Conservation (phyloP, 2,329 filamentous ascomycete species). For the Fusarium ambrosium region DNA sequence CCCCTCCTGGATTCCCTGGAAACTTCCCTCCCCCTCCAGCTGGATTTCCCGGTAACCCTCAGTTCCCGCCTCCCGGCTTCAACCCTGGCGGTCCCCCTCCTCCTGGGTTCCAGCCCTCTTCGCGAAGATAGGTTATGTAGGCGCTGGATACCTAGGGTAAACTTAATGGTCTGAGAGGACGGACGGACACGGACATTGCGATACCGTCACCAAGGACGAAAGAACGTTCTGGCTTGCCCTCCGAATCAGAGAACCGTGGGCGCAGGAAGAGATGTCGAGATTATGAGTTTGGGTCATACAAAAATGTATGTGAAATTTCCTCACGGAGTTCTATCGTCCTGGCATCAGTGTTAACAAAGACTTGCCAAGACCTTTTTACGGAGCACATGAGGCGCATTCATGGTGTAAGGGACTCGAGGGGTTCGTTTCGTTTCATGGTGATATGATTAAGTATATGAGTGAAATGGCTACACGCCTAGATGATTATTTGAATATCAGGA, state of each 20-base stretch:
- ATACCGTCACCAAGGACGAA: conserved; percentile 42
- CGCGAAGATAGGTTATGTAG: conserved; percentile 64
- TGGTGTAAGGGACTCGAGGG: conserved; percentile 23
- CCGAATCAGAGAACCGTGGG: conserved; percentile 32
- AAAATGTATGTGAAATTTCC: conserved; percentile 51
- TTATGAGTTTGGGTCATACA: conserved; percentile 46
- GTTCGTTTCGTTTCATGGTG: conserved; percentile 25
- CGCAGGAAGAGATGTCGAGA: conserved; percentile 36
- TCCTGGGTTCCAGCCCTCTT: conserved; percentile 83
- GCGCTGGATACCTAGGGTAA: conserved; percentile 40
- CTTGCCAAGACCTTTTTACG: conserved; percentile 37
- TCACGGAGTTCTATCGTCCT: conserved; percentile 38
- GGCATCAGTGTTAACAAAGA: conserved; percentile 45
- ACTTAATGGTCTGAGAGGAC: conserved; percentile 40
- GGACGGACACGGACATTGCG: conserved; percentile 30
- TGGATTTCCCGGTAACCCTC: conserved; percentile 60
- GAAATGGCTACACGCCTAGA: conserved; percentile 9
- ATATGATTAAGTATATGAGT: conserved; percentile 29
- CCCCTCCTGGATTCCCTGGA: conserved; percentile 62
- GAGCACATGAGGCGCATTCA: conserved; percentile 38
- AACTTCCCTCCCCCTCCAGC: conserved; percentile 56
- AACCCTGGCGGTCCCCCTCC: conserved; percentile 67
- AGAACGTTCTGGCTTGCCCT: conserved; percentile 36
- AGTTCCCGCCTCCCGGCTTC: conserved; percentile 66
- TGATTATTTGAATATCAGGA: background rate